phyloP scores from a whole-genome alignment of 495 filamentous ascomycete genomes.

The Neurospora sp. region DNA sequence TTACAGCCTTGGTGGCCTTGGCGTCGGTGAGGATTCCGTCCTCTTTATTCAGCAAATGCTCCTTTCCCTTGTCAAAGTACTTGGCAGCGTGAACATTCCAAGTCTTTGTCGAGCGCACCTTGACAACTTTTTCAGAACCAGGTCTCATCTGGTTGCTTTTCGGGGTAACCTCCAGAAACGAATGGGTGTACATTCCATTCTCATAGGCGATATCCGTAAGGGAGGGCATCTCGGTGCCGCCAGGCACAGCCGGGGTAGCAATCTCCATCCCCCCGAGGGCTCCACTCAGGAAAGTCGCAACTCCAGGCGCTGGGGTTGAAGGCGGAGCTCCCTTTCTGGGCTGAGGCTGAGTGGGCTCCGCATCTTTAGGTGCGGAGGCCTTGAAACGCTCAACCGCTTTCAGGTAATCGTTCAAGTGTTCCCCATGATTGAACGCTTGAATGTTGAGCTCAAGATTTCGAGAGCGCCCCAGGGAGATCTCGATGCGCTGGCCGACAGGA shows the following conservation, averaged over 20 bases:
- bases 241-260: not conserved
- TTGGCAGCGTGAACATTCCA: not conserved
- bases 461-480: not conserved
- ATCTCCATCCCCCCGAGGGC: not conserved
- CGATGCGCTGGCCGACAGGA: not conserved
- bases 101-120: not conserved
- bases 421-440: not conserved
- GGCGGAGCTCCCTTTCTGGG: not conserved
- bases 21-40: accelerated
- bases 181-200: not conserved
- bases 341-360: not conserved
- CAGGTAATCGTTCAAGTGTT: not conserved
- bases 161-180: not conserved
- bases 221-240: too few species aligned
- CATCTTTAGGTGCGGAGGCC: not conserved
- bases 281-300: not conserved
- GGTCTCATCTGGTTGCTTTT: not conserved
- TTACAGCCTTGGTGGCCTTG: not conserved
- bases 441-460: not conserved
- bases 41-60: accelerated
- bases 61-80: not conserved
- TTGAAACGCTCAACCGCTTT: not conserved
- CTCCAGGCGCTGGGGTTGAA: not conserved
- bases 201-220: not conserved
- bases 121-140: not conserved